Percentiles rank a stretch among this genome's conserved stretches.
phyloP scores from a whole-genome alignment of 1,139 yeast species.

The Yamadazyma atmosphaerica region DNA sequence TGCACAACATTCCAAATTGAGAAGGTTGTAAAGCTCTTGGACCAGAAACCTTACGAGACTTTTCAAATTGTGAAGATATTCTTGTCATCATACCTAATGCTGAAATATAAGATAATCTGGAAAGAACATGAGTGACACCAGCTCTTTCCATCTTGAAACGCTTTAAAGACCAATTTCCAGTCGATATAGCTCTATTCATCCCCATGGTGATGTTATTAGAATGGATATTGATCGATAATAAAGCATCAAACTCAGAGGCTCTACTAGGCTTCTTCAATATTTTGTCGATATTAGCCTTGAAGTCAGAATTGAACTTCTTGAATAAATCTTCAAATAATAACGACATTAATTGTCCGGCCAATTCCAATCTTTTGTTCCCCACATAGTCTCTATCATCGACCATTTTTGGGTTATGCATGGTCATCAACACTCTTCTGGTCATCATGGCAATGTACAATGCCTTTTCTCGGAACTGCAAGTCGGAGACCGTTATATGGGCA shows the following conservation, averaged over 20 bases:
- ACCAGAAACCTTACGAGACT: conserved; percentile 96
- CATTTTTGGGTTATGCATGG: conserved; percentile 91
- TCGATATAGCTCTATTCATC: conserved; percentile 91
- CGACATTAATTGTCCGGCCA: conserved; percentile 97
- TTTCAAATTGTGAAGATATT: conserved; percentile 96
- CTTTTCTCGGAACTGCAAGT: conserved; percentile 88
- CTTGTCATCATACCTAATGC: conserved; percentile 99
- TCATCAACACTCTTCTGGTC: conserved; percentile 95
- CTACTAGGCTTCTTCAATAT: conserved; percentile 91
- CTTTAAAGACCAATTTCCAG: conserved; percentile 98
- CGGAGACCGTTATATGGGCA: conserved; percentile 88
- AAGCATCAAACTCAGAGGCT: conserved; percentile 93
- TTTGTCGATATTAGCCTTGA: conserved; percentile 92
- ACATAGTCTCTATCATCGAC: conserved; percentile 98
- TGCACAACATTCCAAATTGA: conserved; percentile 98
- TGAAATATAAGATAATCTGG: conserved; percentile 86
- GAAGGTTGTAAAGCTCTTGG: conserved; percentile 99
- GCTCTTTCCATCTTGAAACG: conserved; percentile 99
- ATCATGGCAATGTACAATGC: conserved; percentile 92
- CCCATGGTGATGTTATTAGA: conserved; percentile 94
- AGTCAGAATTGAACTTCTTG: conserved; percentile 91
- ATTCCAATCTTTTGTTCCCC: conserved; percentile 94
- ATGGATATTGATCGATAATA: conserved; percentile 83
- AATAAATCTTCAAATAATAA: conserved; percentile 92
- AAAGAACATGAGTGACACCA: conserved; percentile 95